These are phyloP conservation scores for Nigrospora osmanthi DNA, from an alignment of 2,329 filamentous ascomycete genomes.

Conservation along the genomic window DNA sequence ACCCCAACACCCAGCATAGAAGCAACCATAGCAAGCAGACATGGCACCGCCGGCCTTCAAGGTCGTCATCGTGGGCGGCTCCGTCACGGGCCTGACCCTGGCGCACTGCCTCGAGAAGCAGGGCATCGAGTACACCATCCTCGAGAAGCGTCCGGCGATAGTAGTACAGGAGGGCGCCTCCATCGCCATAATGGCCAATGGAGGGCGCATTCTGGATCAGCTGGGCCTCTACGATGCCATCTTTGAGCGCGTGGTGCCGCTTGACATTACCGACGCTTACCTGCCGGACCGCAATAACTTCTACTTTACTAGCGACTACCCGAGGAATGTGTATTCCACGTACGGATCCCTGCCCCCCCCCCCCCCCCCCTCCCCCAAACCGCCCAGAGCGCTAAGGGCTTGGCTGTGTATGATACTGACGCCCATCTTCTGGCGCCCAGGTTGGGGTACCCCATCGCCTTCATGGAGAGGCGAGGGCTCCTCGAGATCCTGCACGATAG, in stretches of 20 bases:
- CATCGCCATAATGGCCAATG: constrained; percentile 14
- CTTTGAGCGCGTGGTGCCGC: background rate
- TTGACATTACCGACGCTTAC: background rate
- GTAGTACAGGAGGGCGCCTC: constrained; percentile 11
- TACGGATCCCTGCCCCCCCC: background rate
- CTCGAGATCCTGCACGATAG: background rate
- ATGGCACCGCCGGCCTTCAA: background rate
- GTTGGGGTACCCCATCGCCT: background rate
- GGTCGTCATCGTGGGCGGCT: constrained; percentile 17
- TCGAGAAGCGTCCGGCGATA: constrained; percentile 14
- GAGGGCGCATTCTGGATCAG: constrained; percentile 17
- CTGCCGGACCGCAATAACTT: background rate
- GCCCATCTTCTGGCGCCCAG: background rate
- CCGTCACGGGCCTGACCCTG: constrained; percentile 15
- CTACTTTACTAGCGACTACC: background rate
- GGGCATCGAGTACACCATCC: constrained; percentile 17
- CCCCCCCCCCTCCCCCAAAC: no score
- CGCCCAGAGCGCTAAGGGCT: no score
- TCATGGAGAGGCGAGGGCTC: background rate
- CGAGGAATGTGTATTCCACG: background rate
- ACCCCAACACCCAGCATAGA: no score
- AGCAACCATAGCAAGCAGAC: no score
- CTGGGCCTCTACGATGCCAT: constrained; percentile 7
- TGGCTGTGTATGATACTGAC: background rate
- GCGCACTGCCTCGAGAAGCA: constrained; percentile 15